Evolutionary conservation across 2,329 filamentous ascomycete species (phyloP).

Genomic region (Verticillium zaregamsianum): DNA sequence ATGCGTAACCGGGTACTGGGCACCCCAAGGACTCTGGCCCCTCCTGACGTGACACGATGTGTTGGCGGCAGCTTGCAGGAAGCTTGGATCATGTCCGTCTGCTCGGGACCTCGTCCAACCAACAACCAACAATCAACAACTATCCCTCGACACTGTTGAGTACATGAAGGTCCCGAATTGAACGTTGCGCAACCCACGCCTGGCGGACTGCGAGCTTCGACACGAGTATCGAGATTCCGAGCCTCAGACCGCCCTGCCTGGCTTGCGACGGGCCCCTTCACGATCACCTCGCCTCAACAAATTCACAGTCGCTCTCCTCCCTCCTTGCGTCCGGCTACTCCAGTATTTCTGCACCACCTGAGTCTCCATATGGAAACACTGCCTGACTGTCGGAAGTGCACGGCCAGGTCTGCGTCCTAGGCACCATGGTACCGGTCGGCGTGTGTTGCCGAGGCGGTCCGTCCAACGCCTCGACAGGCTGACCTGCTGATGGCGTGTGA

Average conservation of each 20-base stretch:
- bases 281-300: background rate
- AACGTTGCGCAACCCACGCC: background rate
- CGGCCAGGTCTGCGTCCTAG: background rate
- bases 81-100: background rate
- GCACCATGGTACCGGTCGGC: background rate
- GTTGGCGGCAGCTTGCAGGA: background rate
- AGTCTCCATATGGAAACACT: background rate
- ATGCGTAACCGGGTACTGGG: background rate
- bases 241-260: background rate
- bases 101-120: background rate
- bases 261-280: background rate
- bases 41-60: background rate
- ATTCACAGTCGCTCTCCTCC: background rate
- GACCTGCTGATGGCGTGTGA: background rate
- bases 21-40: background rate
- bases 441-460: background rate
- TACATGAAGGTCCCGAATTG: background rate
- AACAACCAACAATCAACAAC: background rate
- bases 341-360: background rate
- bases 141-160: background rate
- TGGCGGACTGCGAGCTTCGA: background rate
- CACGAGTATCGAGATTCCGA: background rate
- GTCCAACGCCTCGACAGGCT: background rate
- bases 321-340: background rate
- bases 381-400: background rate